Base-by-base conservation (phyloP, 805 yeast genomes). In the Candida gorgasii region DNA sequence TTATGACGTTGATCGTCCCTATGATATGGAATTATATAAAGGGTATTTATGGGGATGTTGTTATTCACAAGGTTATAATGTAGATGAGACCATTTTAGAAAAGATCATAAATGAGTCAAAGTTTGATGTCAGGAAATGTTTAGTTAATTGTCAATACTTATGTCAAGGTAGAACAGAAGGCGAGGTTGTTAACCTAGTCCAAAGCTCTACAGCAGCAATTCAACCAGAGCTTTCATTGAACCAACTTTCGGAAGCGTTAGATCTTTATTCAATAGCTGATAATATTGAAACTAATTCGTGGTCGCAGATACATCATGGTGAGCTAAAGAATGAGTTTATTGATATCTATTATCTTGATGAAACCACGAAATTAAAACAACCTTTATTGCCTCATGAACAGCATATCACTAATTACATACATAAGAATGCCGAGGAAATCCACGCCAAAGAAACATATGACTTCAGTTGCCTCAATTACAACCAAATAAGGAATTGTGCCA, bases 61-160 rank as follows among this genome's bases (percentile, higher is more conserved):
- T 8, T 42, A 64, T 27, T 50, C 58, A 18, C 64, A 65, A 20
- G 71, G 72, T 0, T 61, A 60, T 32, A 57, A 64, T 15, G 44
- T 77, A 2, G 59, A 63, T 8, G 43, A 55, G 2, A 51, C 47
- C 0, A 46, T 67, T 0, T 46, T 78, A 7, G 51, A 52, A 0
- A 35, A 48, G 2, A 46, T 77, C 0, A 18, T 47, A 9, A 27
- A 22, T 3, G 36, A 41, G n/a, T 16, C 16, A 4, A 11, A 2
- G 4, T 20, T 27, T 34, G 85, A 81, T 54, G 57, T 82, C 20
- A 62, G 86, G 39, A 68, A 65, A 44, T 67, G 73, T 28, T 49
- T 82, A 8, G 59, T 69, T 58, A 60, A 63, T 3, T 60, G 78
- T 26, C 84, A 80, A 50, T 64, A 60, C 42, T 12, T 67, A 1